Base-by-base conservation (phyloP, 1,139 yeast genomes). In the Candida neerlandica region DNA sequence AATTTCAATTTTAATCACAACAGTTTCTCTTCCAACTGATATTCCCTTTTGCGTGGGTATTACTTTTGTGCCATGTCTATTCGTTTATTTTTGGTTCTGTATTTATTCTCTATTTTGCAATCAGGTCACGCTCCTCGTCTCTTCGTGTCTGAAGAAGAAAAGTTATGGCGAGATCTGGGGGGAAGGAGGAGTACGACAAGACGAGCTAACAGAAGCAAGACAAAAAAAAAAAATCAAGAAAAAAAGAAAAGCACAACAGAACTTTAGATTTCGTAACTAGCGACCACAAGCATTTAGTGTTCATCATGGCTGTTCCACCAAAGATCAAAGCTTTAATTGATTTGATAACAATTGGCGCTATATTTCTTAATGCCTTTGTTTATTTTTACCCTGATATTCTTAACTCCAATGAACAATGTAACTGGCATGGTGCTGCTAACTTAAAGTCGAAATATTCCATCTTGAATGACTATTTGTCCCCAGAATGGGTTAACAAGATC, bases 311-410 rank as follows among this genome's bases (percentile, higher is more conserved):
- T 15, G 5, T 47, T n/a, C 46, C 53, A 35, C 48, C 50, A 5
- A 46, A 41, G 30, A n/a, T 43, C 7, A 50, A 47, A 34, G 47
- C 44, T 21, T 10, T 54, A 2, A 49, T 54, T 6, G 53, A 52
- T 16, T 27, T 56, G 16, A 40, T 46, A 2, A 54, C 60, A 9
- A 38, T 52, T 2, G 29, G 48, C 9, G 51, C 57, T 5, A 34
- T 56, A 4, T 41, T 44, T 1, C 47, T 56, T 30, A 56, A 56
- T 23, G 30, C 46, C 1, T 85, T 86, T 63, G 80, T 88, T 15
- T 86, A 83, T 68, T 82, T 89, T 43, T 90, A 88, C 61, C 96
- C 96, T 0, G 86, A 89, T 43, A 55, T 85, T 15, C 53, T 75
- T 51, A 75, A 75, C 54, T 62, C 71, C 26, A 62, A 81, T 0